Conservation (phyloP, 345 rosid genomes). For the Ceriops decandra region DNA sequence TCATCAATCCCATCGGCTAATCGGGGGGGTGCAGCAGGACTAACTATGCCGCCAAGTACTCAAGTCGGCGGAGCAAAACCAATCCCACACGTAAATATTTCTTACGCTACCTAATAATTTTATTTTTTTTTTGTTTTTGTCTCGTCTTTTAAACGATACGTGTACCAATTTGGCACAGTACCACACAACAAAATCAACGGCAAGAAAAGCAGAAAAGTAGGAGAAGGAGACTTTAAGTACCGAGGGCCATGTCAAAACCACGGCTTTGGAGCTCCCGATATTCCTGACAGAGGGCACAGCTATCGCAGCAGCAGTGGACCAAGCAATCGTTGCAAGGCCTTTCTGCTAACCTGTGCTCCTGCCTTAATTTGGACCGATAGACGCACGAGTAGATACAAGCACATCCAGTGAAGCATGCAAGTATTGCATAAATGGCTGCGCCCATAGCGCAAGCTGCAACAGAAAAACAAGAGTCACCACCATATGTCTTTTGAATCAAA, state of each 20-base stretch:
- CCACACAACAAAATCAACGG: not conserved
- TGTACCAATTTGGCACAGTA: no score
- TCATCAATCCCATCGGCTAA: no score
- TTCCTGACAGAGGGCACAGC: slow-evolving; percentile 32
- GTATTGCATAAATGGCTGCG: slow-evolving; percentile 25
- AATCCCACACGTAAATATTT: no score
- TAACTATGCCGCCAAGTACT: no score
- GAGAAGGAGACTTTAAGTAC: slow-evolving; percentile 3
- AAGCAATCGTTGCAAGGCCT: slow-evolving; percentile 23
- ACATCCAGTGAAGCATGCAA: slow-evolving; percentile 1
- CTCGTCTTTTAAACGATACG: no score
- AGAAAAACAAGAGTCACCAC: not conserved
- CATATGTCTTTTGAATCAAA: no score
- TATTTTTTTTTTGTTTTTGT: no score
- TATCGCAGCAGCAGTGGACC: slow-evolving; percentile 19
- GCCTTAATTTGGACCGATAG: slow-evolving; percentile 28
- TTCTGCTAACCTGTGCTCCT: slow-evolving; percentile 16
- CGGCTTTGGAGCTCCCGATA: slow-evolving; percentile 39
- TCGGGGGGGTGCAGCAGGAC: no score
- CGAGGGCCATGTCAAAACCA: slow-evolving; percentile 37
- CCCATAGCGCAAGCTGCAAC: slow-evolving; percentile 28
- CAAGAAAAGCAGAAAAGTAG: not conserved
- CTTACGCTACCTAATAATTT: no score
- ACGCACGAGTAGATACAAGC: slow-evolving; percentile 16
- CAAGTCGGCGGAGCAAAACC: no score